Conservation (phyloP, 441 rosid genomes). For the Metrosideros polymorpha region DNA sequence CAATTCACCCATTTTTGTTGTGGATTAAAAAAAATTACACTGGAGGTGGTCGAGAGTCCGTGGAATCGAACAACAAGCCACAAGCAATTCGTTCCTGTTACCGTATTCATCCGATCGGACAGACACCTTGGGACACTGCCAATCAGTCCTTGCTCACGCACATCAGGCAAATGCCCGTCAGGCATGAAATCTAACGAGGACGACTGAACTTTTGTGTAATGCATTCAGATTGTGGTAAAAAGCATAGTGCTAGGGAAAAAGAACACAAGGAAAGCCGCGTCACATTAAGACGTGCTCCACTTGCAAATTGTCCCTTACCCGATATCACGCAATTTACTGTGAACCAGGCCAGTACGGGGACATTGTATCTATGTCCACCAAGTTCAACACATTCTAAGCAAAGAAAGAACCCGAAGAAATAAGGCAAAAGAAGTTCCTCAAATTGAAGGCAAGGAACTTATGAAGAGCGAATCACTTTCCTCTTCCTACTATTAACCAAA, state of each 20-base stretch:
- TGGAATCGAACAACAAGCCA: neutral
- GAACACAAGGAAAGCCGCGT: neutral
- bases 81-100: neutral
- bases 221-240: neutral
- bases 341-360: neutral
- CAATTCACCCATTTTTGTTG: neutral
- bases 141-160: too few relatives aligned
- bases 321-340: neutral
- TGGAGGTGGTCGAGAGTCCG: neutral
- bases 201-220: neutral
- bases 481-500: neutral
- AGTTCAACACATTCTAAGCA: neutral
- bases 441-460: neutral
- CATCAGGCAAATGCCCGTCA: neutral
- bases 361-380: neutral
- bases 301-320: neutral
- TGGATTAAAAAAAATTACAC: neutral
- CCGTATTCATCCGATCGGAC: neutral
- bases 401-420: neutral
- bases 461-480: neutral
- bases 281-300: neutral
- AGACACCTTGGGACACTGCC: neutral
- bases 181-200: neutral
- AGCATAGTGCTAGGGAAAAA: neutral
- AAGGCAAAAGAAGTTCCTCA: neutral